These are phyloP conservation scores for Ephemerocybe angulata DNA, from an alignment of 768 basidiomycete genomes.

Conservation along the genomic window DNA sequence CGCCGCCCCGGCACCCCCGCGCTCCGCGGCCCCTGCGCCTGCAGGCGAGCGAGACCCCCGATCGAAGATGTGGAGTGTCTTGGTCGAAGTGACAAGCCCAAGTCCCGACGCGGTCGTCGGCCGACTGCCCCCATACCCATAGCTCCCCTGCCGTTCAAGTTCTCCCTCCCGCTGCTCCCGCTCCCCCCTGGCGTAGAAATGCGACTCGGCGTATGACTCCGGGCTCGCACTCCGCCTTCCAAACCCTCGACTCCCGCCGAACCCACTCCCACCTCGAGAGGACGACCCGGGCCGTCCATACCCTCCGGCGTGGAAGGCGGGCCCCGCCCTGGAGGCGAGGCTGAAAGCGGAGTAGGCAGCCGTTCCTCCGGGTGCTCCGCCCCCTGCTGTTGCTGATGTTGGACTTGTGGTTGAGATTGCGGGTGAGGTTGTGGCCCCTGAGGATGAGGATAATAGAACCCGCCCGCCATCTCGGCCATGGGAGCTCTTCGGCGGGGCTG, in stretches of 20 bases:
- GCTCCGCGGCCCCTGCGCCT: conserved; percentile 3
- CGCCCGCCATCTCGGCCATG: not conserved
- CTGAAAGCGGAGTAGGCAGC: not conserved
- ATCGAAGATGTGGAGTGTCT: conserved; percentile 20
- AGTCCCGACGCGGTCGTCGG: conserved; percentile 45
- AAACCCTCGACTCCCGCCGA: not conserved
- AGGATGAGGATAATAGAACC: not conserved
- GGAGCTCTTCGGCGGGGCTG: conserved; percentile 4
- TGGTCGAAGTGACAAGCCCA: conserved; percentile 41
- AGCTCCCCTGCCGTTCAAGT: not conserved
- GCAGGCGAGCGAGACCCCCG: conserved; percentile 6
- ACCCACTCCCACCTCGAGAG: conserved; percentile 17
- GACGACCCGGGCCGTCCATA: not conserved
- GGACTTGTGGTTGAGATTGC: not conserved
- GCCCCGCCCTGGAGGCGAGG: not conserved
- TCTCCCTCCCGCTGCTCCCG: not conserved
- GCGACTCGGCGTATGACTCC: too few relatives aligned
- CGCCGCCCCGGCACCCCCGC: conserved; percentile 37
- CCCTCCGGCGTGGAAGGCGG: not conserved
- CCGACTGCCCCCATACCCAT: conserved; percentile 12
- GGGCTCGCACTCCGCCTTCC: not conserved
- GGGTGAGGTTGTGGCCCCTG: conserved; percentile 12
- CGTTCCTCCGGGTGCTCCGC: conserved; percentile 21
- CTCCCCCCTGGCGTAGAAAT: not conserved
- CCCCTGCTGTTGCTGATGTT: conserved; percentile 5